Evolutionary conservation across 257 asterid species (phyloP), one percentile per base, ranked within the genome.

Genomic region (Capsicum rhomboideum): DNA sequence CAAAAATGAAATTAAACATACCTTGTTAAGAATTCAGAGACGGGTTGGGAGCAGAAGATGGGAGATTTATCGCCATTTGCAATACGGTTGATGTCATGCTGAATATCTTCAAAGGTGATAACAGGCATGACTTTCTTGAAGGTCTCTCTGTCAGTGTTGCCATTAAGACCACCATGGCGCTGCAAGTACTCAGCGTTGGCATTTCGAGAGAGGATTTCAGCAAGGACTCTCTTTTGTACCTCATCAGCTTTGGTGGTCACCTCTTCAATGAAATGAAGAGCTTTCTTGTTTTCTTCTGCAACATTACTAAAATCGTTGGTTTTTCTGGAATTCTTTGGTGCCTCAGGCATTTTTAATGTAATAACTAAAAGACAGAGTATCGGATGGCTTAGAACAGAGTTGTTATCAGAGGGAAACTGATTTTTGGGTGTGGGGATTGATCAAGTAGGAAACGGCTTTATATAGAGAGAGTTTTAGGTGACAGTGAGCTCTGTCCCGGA

Each of bases 1-100:
- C n/a, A n/a, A 6, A 31, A 10, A 23, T 12, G 6, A 9, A 0
- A n/a, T 0, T 26, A 18, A 3, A 82, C 83, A 2, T 4, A 87
- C 90, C 90, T 88, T 6, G 89, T 85, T 26, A 88, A 77, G 78
- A 88, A 88, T 66, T 88, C 89, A 20, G 90, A 83, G 64, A 88
- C 58, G 80, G 90, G 90, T 6, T 83, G 56, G 3, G 89, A 74
- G 29, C 82, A 88, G 55, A 88, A 86, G 49, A 88, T 85, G 64
- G 84, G 89, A 50, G 90, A 88, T 46, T 49, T 81, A 56, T 86
- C 89, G 8, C 90, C 90, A 56, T 82, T 81, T 13, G 87, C 90
- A 10, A 88, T 86, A 31, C 89, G 87, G 68, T 80, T 71, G 11
- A 86, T 84, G 55, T 86, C 86, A 55, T 80, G 80, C 40, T 85